Evolutionary conservation across 805 yeast genomes (phyloP), one percentile per base, ranked within the genome.

Genomic region (Metschnikowia gelsemii): DNA sequence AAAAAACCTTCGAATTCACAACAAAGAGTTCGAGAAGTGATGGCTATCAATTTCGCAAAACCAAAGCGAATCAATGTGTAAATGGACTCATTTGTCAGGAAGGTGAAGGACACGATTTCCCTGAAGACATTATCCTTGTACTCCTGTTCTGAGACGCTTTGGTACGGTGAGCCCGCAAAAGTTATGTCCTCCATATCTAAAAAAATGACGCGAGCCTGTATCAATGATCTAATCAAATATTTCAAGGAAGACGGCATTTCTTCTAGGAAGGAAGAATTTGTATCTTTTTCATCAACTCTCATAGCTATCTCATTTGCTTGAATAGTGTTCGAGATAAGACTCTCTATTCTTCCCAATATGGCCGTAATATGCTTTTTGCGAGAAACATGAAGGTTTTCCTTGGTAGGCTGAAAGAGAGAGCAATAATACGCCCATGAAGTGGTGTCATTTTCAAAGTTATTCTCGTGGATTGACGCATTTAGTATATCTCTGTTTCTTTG

Each of bases 271-370:
- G 45, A 41, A 5, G 50, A 36, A 26, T 56, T 56, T 12, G 61
- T 54, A 11, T 46, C 45, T 7, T 35, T 42, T 2, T 68, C 72
- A 13, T 73, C 72, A n/a, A 73, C 55, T 55, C 90, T 70, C 1
- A 80, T 68, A 0, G 82, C 52, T 17, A 82, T 74, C 52, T 84
- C 90, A 27, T 72, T 60, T 72, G 80, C 76, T 18, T 75, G 68
- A 19, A 84, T 70, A 0, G 82, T 73, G 46, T 74, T 68, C 2
- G 78, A 75, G 31, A 52, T 39, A 8, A 50, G 36, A 5, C 13
- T 9, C 11, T 41, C 36, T 5, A 46, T 28, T 14, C 18, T 29
- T 30, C 14, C 18, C 22, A 34, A 24, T 13, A 20, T 20, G 11
- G 19, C 16, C 20, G 20, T 13, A 19, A 5, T 31, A 4, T 18